Percentiles rank a stretch among this genome's conserved stretches.
Evolutionary conservation across 2,329 filamentous ascomycete species (phyloP).

Genomic region (Pseudogymnoascus pannorum): DNA sequence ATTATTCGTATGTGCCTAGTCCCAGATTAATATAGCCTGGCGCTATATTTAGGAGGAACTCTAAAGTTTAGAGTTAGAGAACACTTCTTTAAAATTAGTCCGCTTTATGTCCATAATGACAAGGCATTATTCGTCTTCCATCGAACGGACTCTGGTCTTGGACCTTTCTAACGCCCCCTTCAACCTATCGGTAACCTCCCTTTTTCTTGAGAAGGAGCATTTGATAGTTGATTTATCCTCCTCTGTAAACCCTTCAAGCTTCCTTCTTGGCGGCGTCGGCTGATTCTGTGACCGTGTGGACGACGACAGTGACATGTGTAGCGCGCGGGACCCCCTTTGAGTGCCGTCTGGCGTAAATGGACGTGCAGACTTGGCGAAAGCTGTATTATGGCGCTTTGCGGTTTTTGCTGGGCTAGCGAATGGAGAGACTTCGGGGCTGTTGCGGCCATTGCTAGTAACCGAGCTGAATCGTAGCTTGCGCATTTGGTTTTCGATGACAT

Average conservation of each 20-base stretch:
- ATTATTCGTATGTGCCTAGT: background rate
- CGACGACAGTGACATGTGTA: constrained; percentile 25
- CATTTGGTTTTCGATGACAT: constrained; percentile 82
- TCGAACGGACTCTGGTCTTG: constrained; percentile 23
- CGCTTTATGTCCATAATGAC: background rate
- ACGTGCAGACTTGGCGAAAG: constrained; percentile 22
- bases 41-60: background rate
- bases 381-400: constrained; percentile 19
- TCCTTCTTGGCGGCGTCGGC: constrained; percentile 45
- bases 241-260: constrained; percentile 52
- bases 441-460: constrained; percentile 12
- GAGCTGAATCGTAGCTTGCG: constrained; percentile 55
- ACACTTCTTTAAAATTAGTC: background rate
- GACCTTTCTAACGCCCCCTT: constrained; percentile 27
- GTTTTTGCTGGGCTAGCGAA: constrained; percentile 27
- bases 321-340: constrained; percentile 19
- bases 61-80: background rate
- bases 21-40: background rate
- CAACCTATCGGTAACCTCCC: constrained; percentile 46
- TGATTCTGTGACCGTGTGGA: constrained; percentile 19
- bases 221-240: constrained; percentile 52
- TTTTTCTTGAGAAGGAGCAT: constrained; percentile 45
- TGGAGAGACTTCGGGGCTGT: constrained; percentile 36
- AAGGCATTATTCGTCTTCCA: constrained; percentile 21
- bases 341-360: constrained; percentile 27